phyloP scores from a whole-genome alignment of 2,329 filamentous ascomycete species.

The Diaporthe helianthi region DNA sequence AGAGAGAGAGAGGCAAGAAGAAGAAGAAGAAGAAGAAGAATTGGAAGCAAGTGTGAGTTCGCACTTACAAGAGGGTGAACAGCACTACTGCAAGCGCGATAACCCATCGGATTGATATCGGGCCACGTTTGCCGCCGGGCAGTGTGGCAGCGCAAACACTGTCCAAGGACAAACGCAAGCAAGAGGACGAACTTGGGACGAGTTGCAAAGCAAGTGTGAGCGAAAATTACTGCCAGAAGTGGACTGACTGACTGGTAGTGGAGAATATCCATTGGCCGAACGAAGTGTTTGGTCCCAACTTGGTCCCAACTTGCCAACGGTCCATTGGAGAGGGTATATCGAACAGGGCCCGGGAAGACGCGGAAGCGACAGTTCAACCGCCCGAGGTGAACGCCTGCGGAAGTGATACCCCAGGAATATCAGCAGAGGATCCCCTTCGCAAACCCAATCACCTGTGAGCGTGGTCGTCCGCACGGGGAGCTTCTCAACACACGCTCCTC shows the following conservation, averaged over 20 bases:
- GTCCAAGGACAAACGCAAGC: background rate
- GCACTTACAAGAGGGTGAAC: background rate
- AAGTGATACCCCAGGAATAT: background rate
- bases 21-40: background rate
- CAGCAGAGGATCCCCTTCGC: background rate
- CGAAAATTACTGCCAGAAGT: background rate
- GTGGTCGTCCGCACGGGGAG: background rate
- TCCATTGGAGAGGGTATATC: too few species aligned
- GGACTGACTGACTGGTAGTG: too few species aligned
- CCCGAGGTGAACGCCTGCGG: background rate
- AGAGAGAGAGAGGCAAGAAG: background rate
- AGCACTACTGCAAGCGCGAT: background rate
- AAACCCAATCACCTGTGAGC: too few species aligned
- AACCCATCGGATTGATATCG: too few species aligned
- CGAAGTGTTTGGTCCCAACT: too few species aligned
- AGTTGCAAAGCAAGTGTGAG: background rate
- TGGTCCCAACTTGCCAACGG: too few species aligned
- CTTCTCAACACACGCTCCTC: slow-evolving; percentile 14
- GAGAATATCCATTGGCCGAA: too few species aligned
- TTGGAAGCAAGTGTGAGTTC: background rate
- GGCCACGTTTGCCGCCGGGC: background rate
- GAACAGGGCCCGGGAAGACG: background rate
- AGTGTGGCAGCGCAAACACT: too few species aligned
- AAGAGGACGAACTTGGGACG: background rate
- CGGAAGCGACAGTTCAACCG: background rate